These are phyloP conservation scores for Syzygium malaccense DNA, from an alignment of 441 rosid genomes.

Conservation along the genomic window DNA sequence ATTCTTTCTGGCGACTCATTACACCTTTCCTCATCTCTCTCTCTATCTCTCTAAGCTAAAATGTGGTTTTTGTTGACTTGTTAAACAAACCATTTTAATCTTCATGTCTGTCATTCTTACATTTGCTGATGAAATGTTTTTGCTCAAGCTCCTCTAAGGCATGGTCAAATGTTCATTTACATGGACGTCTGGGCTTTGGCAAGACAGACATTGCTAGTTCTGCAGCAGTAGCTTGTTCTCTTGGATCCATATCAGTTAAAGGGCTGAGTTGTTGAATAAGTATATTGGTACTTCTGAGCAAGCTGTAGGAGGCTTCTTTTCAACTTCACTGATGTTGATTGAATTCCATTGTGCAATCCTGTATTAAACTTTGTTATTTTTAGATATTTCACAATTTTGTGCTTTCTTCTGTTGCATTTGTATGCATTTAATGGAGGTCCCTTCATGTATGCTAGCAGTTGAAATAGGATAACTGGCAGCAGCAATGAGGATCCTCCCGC, in stretches of 20 bases:
- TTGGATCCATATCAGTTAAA: slow-evolving; percentile 82
- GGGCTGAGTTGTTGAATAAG: slow-evolving; percentile 89
- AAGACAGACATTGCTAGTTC: slow-evolving; percentile 94
- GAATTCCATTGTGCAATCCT: not conserved
- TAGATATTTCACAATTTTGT: not conserved
- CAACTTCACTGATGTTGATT: not conserved
- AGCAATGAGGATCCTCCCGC: not conserved
- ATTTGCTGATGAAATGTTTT: not conserved
- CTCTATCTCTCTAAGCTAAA: not conserved
- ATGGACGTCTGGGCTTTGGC: slow-evolving; percentile 98
- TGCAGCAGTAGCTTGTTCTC: slow-evolving; percentile 83
- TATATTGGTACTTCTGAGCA: slow-evolving; percentile 99
- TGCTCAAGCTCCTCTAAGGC: slow-evolving; percentile 69
- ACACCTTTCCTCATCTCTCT: not conserved
- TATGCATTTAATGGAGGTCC: not conserved
- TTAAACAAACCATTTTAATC: no score
- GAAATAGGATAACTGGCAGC: not conserved
- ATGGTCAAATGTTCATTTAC: slow-evolving; percentile 87
- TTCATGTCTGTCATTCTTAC: not conserved
- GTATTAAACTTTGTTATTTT: not conserved
- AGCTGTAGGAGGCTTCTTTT: slow-evolving; percentile 54
- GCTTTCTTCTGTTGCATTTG: rapidly evolving
- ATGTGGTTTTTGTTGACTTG: not conserved
- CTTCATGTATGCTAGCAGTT: not conserved
- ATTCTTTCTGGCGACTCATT: no score